These are phyloP conservation scores for Spathaspora passalidarum DNA, from an alignment of 805 yeast species.

Conservation along the genomic window DNA sequence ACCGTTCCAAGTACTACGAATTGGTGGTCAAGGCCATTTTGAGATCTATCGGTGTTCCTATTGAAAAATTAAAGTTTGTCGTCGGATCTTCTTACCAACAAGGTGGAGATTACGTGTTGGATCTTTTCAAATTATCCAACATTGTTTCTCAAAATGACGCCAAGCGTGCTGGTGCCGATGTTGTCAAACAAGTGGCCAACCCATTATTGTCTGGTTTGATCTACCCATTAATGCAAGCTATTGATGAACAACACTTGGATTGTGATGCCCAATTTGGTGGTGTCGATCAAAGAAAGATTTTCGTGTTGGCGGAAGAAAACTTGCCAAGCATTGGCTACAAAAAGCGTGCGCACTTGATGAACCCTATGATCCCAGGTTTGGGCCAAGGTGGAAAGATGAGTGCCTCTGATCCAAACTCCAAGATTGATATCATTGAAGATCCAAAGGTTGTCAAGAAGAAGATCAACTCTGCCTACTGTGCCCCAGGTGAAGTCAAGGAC, in stretches of 20 bases:
- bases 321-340: slow-evolving; percentile 84
- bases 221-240: slow-evolving; percentile 98
- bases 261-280: slow-evolving; percentile 98
- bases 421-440: slow-evolving; percentile 88
- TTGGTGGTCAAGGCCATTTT: slow-evolving; percentile 79
- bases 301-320: slow-evolving; percentile 94
- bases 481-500: slow-evolving; percentile 86
- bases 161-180: slow-evolving; percentile 99
- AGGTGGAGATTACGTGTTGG: slow-evolving; percentile 76
- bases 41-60: slow-evolving; percentile 83
- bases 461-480: slow-evolving; percentile 88
- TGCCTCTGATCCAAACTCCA: slow-evolving; percentile 97
- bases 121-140: slow-evolving; percentile 81
- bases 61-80: slow-evolving; percentile 80
- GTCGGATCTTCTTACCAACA: slow-evolving; percentile 90
- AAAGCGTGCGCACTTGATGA: slow-evolving; percentile 98
- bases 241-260: slow-evolving; percentile 86
- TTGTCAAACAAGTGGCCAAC: slow-evolving; percentile 93
- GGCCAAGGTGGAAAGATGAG: slow-evolving; percentile 98
- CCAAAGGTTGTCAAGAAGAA: slow-evolving; percentile 88
- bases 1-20: slow-evolving; percentile 91
- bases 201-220: slow-evolving; percentile 91
- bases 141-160: slow-evolving; percentile 92
- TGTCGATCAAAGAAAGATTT: slow-evolving; percentile 97
- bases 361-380: slow-evolving; percentile 97